These are phyloP conservation scores for Bipolaris victoriae DNA, from an alignment of 2,329 filamentous ascomycete species.

Conservation along the genomic window DNA sequence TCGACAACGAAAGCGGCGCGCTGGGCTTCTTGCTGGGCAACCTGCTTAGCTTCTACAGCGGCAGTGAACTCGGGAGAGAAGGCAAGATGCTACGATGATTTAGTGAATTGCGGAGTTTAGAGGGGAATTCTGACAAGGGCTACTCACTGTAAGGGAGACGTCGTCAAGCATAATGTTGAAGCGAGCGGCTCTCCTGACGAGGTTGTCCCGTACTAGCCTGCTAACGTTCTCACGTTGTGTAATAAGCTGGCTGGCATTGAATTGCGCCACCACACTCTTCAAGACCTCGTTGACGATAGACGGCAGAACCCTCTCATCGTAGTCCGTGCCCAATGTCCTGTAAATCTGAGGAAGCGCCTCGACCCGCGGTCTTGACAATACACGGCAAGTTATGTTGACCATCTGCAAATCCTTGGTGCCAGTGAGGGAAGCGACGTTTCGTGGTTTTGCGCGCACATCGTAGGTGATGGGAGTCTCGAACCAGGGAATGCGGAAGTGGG, in stretches of 20 bases:
- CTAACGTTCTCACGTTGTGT: constrained; percentile 98
- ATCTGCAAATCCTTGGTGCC: constrained; percentile 99
- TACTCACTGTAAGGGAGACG: constrained; percentile 87
- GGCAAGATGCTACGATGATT: constrained; percentile 62
- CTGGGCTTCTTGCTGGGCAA: constrained; percentile 89
- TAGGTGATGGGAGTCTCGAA: constrained; percentile 96
- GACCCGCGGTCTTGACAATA: constrained; percentile 88
- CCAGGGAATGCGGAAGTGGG: constrained; percentile 93
- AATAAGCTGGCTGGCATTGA: constrained; percentile 97
- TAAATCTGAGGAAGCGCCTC: constrained; percentile 95
- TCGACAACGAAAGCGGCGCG: constrained; percentile 96
- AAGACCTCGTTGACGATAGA: constrained; percentile 99
- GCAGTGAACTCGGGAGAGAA: constrained; percentile 74
- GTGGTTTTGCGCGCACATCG: constrained; percentile 96
- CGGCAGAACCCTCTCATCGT: constrained; percentile 96
- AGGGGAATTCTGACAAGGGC: neutral
- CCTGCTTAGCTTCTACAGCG: constrained; percentile 72
- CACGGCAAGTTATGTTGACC: constrained; percentile 99
- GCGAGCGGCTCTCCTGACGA: constrained; percentile 85
- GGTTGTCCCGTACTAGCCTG: constrained; percentile 86
- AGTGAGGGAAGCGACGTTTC: constrained; percentile 94
- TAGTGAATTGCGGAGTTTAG: constrained; percentile 21
- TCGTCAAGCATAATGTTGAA: constrained; percentile 99
- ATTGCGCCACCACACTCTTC: constrained; percentile 97
- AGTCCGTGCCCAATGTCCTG: constrained; percentile 91